phyloP scores from a whole-genome alignment of 768 basidiomycete species.

The Pleurotus sapidus region DNA sequence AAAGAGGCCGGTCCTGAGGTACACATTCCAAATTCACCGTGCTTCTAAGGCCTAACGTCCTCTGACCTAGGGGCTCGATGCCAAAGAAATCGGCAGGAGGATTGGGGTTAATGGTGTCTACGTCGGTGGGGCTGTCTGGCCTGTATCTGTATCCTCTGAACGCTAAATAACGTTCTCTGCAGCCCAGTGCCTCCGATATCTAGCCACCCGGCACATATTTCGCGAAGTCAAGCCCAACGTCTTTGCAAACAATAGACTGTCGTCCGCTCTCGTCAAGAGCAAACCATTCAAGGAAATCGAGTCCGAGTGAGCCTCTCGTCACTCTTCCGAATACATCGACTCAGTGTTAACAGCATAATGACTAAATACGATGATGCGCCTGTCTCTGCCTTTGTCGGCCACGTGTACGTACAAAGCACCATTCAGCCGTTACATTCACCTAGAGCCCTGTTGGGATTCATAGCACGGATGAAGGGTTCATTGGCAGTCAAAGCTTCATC shows the following conservation, averaged over 20 bases:
- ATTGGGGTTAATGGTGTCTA: conserved; percentile 22
- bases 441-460: neutral
- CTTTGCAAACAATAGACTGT: conserved; percentile 31
- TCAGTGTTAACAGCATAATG: neutral
- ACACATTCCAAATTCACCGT: neutral
- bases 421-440: neutral
- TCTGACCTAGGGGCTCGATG: conserved; percentile 23
- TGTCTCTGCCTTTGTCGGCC: neutral
- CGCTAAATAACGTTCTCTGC: no score
- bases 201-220: conserved; percentile 31
- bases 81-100: conserved; percentile 26
- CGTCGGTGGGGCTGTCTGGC: conserved; percentile 19
- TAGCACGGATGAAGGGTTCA: conserved; percentile 19
- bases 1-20: conserved; percentile 29
- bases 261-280: conserved; percentile 25
- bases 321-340: neutral
- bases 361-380: neutral
- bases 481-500: conserved; percentile 14
- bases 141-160: no score
- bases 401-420: neutral
- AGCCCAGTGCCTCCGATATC: conserved; percentile 28
- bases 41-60: neutral
- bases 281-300: conserved; percentile 19
- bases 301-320: conserved; percentile 14
- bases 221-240: conserved; percentile 27